phyloP scores from a whole-genome alignment of 352 stramenopile species.

The Pythium myriotylum region DNA sequence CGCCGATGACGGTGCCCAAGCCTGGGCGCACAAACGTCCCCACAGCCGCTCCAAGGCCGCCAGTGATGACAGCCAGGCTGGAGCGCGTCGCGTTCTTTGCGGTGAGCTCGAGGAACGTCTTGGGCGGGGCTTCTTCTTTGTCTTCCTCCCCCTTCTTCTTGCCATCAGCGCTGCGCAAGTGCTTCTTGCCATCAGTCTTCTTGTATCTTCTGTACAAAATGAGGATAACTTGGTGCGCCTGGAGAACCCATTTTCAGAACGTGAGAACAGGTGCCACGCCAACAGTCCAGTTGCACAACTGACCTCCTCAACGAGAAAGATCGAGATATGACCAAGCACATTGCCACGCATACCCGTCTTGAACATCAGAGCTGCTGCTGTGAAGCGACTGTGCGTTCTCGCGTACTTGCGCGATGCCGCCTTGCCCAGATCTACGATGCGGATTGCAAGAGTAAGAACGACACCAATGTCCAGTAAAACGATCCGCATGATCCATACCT shows the following conservation, averaged over 20 bases:
- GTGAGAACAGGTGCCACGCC: not conserved
- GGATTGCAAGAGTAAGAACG: not conserved
- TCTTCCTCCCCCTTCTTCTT: conserved; percentile 23
- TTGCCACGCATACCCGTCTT: conserved; percentile 82
- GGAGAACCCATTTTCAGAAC: conserved; percentile 8
- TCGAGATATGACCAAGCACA: conserved; percentile 71
- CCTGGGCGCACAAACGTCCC: conserved; percentile 74
- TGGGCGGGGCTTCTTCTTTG: conserved; percentile 10
- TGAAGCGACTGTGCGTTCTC: conserved; percentile 59
- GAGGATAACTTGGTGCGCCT: conserved; percentile 71
- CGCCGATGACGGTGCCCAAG: conserved; percentile 77
- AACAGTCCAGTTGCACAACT: not conserved
- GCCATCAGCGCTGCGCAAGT: conserved; percentile 31
- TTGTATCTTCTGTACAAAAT: conserved; percentile 75
- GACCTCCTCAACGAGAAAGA: conserved; percentile 87
- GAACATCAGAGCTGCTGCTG: conserved; percentile 60
- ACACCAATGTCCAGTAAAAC: too few relatives aligned
- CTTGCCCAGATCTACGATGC: conserved; percentile 63
- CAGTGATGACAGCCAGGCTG: conserved; percentile 65
- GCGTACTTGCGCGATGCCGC: conserved; percentile 78
- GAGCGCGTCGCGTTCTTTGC: conserved; percentile 66
- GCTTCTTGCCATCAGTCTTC: conserved; percentile 20
- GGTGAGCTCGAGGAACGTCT: conserved; percentile 52
- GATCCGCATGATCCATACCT: too few relatives aligned
- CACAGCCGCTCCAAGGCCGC: conserved; percentile 64